These are phyloP conservation scores for Calonectria hongkongensis DNA, from an alignment of 2,329 filamentous ascomycete species.

Conservation along the genomic window DNA sequence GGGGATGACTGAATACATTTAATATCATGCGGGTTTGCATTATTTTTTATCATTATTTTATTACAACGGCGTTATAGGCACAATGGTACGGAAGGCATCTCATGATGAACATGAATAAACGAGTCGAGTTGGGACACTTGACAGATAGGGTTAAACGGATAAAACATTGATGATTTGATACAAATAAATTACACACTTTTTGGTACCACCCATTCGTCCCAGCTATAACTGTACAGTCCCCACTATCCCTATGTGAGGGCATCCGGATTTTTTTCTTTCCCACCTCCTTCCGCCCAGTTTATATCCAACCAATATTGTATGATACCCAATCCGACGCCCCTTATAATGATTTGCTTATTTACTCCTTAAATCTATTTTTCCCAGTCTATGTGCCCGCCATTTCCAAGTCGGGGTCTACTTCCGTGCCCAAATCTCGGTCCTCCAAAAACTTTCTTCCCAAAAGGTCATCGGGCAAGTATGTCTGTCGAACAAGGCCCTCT, in stretches of 20 bases:
- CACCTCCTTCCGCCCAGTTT: conserved; percentile 41
- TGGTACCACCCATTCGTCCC: conserved; percentile 41
- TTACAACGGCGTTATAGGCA: conserved; percentile 16
- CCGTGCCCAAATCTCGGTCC: conserved; percentile 84
- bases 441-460: conserved; percentile 85
- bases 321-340: not conserved
- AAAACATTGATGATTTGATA: conserved; percentile 19
- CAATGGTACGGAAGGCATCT: conserved; percentile 40
- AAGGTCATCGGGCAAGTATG: conserved; percentile 90
- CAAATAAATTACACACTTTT: conserved; percentile 41
- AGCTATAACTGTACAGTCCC: conserved; percentile 40
- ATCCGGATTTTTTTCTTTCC: conserved; percentile 30
- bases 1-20: conserved; percentile 48
- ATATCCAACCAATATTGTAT: conserved; percentile 37
- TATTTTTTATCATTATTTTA: not conserved
- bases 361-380: conserved; percentile 22
- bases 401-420: conserved; percentile 82
- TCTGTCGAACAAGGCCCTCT: conserved; percentile 87
- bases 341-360: not conserved
- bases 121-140: conserved; percentile 6
- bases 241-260: conserved; percentile 24
- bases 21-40: not conserved
- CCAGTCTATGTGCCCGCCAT: conserved; percentile 56
- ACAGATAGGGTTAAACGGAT: not conserved
- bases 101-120: conserved; percentile 5